phyloP scores from a whole-genome alignment of 2,329 filamentous ascomycete genomes.

The Fusarium pseudocircinatum region DNA sequence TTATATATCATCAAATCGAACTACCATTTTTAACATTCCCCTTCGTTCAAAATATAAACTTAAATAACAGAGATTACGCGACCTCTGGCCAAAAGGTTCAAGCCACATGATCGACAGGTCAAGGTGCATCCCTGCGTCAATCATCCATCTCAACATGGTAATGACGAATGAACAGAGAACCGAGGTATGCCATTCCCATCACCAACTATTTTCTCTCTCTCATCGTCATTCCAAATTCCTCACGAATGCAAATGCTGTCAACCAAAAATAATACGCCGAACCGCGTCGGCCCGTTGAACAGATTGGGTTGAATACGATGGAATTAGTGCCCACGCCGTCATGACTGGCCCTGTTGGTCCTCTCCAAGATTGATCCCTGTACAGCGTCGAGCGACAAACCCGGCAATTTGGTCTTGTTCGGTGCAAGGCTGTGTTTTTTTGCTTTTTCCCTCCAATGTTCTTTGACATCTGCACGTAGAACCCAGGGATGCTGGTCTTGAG shows the following conservation, averaged over 20 bases:
- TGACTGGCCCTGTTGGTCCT: neutral
- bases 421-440: constrained; percentile 4
- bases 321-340: constrained; percentile 19
- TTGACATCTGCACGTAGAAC: neutral
- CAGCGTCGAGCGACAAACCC: neutral
- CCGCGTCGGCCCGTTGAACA: constrained; percentile 12
- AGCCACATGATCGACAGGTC: constrained; percentile 20
- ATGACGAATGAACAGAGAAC: neutral
- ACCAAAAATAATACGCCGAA: neutral
- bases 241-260: neutral
- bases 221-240: neutral
- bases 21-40: neutral
- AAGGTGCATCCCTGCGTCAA: constrained; percentile 15
- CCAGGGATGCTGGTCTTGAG: neutral
- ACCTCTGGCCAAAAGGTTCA: neutral
- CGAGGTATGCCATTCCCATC: neutral
- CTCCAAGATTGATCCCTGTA: constrained; percentile 3
- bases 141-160: neutral
- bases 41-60: neutral
- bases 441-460: constrained; percentile 2
- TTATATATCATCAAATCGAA: neutral
- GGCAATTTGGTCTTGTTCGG: constrained; percentile 8
- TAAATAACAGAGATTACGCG: neutral
- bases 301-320: neutral
- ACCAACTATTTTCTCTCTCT: neutral